These are phyloP conservation scores for Clavispora asparagi DNA, from an alignment of 805 yeast genomes.

Conservation along the genomic window DNA sequence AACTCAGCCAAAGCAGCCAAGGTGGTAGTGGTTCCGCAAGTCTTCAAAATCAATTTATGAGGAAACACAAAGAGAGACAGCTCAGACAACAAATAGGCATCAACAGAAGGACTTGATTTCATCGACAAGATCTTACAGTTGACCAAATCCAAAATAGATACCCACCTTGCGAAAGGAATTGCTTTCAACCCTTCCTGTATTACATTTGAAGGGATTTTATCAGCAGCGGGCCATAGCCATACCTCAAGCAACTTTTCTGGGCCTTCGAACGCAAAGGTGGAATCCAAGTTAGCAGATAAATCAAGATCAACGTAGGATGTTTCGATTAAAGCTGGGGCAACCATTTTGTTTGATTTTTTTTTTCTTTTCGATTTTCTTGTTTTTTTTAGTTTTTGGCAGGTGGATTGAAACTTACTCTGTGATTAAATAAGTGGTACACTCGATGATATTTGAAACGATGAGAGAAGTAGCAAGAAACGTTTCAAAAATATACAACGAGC, in stretches of 20 bases:
- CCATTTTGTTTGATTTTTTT: conserved; percentile 21
- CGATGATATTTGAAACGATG: conserved; percentile 30
- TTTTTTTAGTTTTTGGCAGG: conserved; percentile 10
- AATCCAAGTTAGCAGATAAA: conserved; percentile 72
- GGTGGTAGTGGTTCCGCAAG: conserved; percentile 96
- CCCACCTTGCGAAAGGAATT: conserved; percentile 67
- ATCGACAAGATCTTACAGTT: conserved; percentile 85
- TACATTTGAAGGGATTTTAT: conserved; percentile 33
- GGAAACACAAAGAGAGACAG: conserved; percentile 86
- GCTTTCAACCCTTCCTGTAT: conserved; percentile 49
- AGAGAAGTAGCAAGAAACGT: conserved; percentile 49
- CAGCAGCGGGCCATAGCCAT: conserved; percentile 66
- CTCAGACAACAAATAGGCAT: conserved; percentile 84
- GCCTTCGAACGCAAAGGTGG: conserved; percentile 92
- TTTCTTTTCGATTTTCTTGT: not conserved
- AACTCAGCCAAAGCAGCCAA: conserved; percentile 67
- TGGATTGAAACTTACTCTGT: conserved; percentile 41
- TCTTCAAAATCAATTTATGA: conserved; percentile 80
- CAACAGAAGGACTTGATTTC: conserved; percentile 59
- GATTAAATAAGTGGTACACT: not conserved
- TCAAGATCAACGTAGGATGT: conserved; percentile 70
- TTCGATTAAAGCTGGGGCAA: conserved; percentile 37
- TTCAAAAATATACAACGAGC: conserved; percentile 15
- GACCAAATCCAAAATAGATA: conserved; percentile 68
- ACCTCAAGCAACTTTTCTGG: conserved; percentile 91